These are phyloP conservation scores for Solanum okadae DNA, from an alignment of 257 asterid species.

Conservation along the genomic window DNA sequence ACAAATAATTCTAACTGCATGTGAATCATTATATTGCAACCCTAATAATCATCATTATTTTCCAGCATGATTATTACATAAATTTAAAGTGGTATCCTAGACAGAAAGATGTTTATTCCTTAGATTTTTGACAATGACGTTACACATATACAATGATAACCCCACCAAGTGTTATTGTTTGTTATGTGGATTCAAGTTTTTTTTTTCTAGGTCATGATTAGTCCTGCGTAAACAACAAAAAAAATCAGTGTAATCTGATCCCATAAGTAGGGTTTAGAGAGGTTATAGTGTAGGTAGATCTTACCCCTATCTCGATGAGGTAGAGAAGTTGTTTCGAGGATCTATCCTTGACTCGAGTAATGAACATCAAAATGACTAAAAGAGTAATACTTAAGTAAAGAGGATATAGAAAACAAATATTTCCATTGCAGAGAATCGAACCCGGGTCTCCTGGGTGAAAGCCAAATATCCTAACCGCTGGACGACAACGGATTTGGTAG, in stretches of 20 bases:
- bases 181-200: background rate
- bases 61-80: background rate
- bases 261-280: too few relatives aligned
- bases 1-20: background rate
- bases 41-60: background rate
- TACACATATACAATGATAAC: background rate
- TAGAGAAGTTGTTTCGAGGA: background rate
- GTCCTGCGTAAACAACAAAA: background rate
- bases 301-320: background rate
- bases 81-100: background rate
- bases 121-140: background rate
- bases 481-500: slow-evolving; percentile 51
- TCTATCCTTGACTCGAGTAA: background rate
- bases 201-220: background rate
- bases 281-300: background rate
- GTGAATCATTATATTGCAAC: background rate
- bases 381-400: too few relatives aligned
- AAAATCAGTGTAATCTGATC: background rate
- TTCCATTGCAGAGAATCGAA: slow-evolving; percentile 93
- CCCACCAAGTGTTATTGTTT: background rate
- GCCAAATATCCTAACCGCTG: slow-evolving; percentile 99
- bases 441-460: slow-evolving; percentile 98
- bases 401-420: background rate
- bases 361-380: background rate
- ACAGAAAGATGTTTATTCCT: background rate